These are phyloP conservation scores for Erysiphe pulchra DNA, from an alignment of 2,329 filamentous ascomycete species.

Conservation along the genomic window DNA sequence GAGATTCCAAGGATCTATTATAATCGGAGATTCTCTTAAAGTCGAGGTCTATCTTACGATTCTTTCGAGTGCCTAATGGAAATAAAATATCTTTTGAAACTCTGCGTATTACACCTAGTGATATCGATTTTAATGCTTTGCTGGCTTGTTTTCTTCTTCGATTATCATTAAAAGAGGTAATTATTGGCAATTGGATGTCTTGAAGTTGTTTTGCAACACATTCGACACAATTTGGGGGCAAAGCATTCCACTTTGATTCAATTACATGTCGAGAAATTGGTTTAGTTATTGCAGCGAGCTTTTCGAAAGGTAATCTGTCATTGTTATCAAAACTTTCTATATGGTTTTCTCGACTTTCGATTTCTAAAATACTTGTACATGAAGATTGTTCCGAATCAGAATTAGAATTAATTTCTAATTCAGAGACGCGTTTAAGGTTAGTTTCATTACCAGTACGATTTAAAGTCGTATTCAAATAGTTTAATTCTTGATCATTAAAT, in stretches of 20 bases:
- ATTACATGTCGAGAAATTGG: slow-evolving; percentile 37
- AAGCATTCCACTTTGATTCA: slow-evolving; percentile 38
- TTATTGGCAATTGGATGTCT: slow-evolving; percentile 33
- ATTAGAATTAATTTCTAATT: background rate
- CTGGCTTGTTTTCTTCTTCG: slow-evolving; percentile 19
- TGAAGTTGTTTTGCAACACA: slow-evolving; percentile 29
- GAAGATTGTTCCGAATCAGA: background rate
- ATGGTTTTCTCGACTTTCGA: background rate
- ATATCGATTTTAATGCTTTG: slow-evolving; percentile 26
- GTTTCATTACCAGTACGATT: too few species aligned
- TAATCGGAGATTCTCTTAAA: slow-evolving; percentile 37
- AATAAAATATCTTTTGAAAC: slow-evolving; percentile 37
- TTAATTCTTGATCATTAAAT: too few species aligned
- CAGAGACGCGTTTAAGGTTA: background rate
- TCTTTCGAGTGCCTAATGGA: slow-evolving; percentile 25
- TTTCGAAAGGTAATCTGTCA: slow-evolving; percentile 16
- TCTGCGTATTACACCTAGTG: slow-evolving; percentile 29
- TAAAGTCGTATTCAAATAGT: too few species aligned
- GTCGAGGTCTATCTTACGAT: slow-evolving; percentile 33
- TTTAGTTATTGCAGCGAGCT: slow-evolving; percentile 24
- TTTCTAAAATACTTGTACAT: background rate
- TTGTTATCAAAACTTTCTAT: slow-evolving; percentile 2
- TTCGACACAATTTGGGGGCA: slow-evolving; percentile 27
- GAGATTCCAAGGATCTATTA: slow-evolving; percentile 27
- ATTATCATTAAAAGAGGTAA: slow-evolving; percentile 25